phyloP scores from a whole-genome alignment of 768 basidiomycete species.

The Xerocomellus intermedius region DNA sequence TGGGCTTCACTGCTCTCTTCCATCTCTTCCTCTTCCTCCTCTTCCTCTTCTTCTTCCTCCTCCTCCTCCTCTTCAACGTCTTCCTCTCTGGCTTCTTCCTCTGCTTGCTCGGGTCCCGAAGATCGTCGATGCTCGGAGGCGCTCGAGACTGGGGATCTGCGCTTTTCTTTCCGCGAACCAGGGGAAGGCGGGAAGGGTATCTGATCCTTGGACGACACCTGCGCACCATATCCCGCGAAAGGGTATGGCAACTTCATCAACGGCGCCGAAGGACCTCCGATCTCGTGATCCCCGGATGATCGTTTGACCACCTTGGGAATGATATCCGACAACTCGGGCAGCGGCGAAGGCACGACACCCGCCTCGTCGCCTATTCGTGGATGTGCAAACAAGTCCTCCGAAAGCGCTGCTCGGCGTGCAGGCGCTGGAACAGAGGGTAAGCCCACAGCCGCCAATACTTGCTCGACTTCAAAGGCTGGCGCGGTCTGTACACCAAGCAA shows the following conservation, averaged over 20 bases:
- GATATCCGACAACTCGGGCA: conserved; percentile 37
- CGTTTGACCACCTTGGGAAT: conserved; percentile 48
- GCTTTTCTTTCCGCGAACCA: conserved; percentile 40
- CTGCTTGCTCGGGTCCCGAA: conserved; percentile 28
- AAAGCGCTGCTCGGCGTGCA: conserved; percentile 56
- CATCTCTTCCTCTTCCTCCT: conserved; percentile 37
- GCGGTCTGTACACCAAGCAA: conserved; percentile 30
- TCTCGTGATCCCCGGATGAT: conserved; percentile 46
- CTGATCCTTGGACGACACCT: conserved; percentile 58
- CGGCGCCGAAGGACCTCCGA: conserved; percentile 40
- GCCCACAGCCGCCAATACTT: conserved; percentile 56
- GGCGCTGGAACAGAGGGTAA: conserved; percentile 50
- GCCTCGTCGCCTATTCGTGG: conserved; percentile 35
- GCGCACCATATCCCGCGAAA: conserved; percentile 60
- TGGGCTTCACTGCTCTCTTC: conserved; percentile 51
- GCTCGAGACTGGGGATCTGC: conserved; percentile 28
- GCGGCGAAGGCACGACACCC: conserved; percentile 20
- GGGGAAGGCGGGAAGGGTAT: conserved; percentile 79
- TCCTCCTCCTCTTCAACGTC: conserved; percentile 30
- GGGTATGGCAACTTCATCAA: conserved; percentile 66
- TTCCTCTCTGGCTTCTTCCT: conserved; percentile 22
- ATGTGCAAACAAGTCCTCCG: conserved; percentile 63
- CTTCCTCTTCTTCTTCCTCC: conserved; percentile 37
- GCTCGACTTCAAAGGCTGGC: conserved; percentile 50
- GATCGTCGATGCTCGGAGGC: conserved; percentile 31